A percentile compares a stretch with the other conserved stretches of the same genome.
phyloP scores from a whole-genome alignment of 805 yeast species.

The Saccharomycopsis fodiens region DNA sequence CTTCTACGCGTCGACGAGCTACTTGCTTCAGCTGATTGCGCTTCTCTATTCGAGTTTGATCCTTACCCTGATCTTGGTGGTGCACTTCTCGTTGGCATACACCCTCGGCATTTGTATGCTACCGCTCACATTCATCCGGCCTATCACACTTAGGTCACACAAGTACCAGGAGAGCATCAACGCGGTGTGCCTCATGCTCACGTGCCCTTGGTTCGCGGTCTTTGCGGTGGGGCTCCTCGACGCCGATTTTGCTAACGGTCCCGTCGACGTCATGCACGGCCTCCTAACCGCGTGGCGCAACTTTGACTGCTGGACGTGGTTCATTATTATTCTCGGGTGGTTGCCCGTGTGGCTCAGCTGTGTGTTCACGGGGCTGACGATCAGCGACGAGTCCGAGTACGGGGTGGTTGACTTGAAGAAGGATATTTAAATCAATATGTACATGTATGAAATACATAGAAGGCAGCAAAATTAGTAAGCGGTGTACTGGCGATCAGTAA shows the following conservation, averaged over 20 bases:
- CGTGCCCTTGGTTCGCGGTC: constrained; percentile 29
- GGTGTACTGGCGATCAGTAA: too few relatives aligned
- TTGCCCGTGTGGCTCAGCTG: constrained; percentile 66
- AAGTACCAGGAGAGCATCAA: constrained; percentile 20
- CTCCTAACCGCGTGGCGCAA: constrained; percentile 58
- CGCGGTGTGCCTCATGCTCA: constrained; percentile 23
- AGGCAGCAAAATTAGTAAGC: background rate
- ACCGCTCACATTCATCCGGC: constrained; percentile 60
- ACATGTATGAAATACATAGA: background rate
- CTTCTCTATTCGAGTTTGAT: constrained; percentile 59
- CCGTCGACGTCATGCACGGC: constrained; percentile 35
- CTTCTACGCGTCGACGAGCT: constrained; percentile 15
- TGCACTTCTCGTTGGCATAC: constrained; percentile 79
- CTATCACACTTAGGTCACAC: constrained; percentile 13
- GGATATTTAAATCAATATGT: background rate
- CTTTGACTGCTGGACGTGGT: constrained; percentile 82
- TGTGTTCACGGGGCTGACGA: constrained; percentile 19
- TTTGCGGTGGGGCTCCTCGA: constrained; percentile 25
- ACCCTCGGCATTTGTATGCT: constrained; percentile 58
- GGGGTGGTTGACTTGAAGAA: constrained; percentile 10
- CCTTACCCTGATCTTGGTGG: constrained; percentile 64
- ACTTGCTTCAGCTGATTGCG: constrained; percentile 34
- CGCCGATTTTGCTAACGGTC: constrained; percentile 16
- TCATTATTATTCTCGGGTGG: constrained; percentile 68
- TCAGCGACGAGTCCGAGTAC: constrained; percentile 18